Evolutionary conservation across 352 stramenopile species (phyloP).

Genomic region (Globisporangium recalcitrans): DNA sequence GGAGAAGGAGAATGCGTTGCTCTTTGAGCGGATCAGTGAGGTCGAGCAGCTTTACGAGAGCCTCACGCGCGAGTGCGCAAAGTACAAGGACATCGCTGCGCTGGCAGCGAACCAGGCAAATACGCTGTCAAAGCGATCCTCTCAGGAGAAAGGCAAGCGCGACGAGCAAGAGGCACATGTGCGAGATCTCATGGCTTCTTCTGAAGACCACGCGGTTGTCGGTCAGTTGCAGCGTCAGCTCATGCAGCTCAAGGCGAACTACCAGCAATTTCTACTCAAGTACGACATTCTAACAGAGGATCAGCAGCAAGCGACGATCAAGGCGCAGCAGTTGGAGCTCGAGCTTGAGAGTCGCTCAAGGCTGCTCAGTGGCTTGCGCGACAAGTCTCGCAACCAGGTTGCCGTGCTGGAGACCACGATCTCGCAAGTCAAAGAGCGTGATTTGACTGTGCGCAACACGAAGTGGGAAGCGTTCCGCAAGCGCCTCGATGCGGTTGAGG

Average conservation of each 20-base stretch:
- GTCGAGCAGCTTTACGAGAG: constrained; percentile 73
- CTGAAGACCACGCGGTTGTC: constrained; percentile 89
- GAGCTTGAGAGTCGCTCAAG: constrained; percentile 41
- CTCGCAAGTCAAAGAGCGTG: constrained; percentile 47
- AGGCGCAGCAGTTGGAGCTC: constrained; percentile 57
- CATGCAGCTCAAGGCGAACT: constrained; percentile 80
- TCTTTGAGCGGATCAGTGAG: constrained; percentile 63
- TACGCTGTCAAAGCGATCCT: constrained; percentile 32
- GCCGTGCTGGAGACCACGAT: constrained; percentile 44
- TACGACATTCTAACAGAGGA: constrained; percentile 50
- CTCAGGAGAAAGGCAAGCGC: constrained; percentile 37
- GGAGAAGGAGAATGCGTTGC: constrained; percentile 46
- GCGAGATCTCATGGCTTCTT: constrained; percentile 64
- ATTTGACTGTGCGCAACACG: constrained; percentile 50
- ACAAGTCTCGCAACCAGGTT: constrained; percentile 31
- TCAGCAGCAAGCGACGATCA: constrained; percentile 49
- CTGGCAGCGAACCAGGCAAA: constrained; percentile 66
- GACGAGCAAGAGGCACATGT: constrained; percentile 62
- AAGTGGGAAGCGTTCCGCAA: constrained; percentile 72
- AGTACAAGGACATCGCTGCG: constrained; percentile 59
- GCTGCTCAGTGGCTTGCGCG: constrained; percentile 26
- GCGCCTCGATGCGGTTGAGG: constrained; percentile 59
- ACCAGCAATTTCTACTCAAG: constrained; percentile 73
- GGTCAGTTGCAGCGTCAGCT: constrained; percentile 87
- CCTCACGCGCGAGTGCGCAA: constrained; percentile 50